Evolutionary conservation across 768 basidiomycete species (phyloP).

Genomic region (Lenzites betulinus): DNA sequence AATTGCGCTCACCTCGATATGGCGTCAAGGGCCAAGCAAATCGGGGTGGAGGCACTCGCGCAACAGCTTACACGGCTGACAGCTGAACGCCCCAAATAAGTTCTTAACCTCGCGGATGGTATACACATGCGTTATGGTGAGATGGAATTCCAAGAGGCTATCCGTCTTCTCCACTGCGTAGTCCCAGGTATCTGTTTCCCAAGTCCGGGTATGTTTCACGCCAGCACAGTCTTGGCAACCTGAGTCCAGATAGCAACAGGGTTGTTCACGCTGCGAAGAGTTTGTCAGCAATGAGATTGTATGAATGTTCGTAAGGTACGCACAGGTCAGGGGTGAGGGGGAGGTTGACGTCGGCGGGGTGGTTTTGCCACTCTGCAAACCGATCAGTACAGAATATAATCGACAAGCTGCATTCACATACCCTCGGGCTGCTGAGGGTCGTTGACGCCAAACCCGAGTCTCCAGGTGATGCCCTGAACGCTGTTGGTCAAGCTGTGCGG

Average conservation of each 20-base stretch:
- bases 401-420: slow-evolving; percentile 25
- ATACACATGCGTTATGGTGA: no score
- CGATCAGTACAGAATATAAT: slow-evolving; percentile 1
- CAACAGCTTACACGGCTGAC: no score
- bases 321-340: slow-evolving; percentile 52
- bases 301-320: slow-evolving; percentile 26
- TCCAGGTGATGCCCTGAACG: slow-evolving; percentile 64
- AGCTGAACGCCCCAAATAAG: no score
- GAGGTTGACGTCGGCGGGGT: slow-evolving; percentile 53
- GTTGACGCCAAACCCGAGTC: slow-evolving; percentile 60
- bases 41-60: no score
- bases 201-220: neutral
- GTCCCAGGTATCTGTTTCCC: neutral
- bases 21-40: no score
- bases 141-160: no score
- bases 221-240: slow-evolving; percentile 37
- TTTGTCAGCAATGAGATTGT: neutral
- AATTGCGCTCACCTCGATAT: no score
- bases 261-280: slow-evolving; percentile 52
- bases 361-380: slow-evolving; percentile 57
- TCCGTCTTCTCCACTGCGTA: neutral
- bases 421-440: slow-evolving; percentile 57
- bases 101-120: no score
- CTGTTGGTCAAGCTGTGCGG: slow-evolving; percentile 49
- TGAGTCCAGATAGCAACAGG: slow-evolving; percentile 57